Evolutionary conservation across 352 stramenopile species (phyloP).

Genomic region (Pythium periplocum): DNA sequence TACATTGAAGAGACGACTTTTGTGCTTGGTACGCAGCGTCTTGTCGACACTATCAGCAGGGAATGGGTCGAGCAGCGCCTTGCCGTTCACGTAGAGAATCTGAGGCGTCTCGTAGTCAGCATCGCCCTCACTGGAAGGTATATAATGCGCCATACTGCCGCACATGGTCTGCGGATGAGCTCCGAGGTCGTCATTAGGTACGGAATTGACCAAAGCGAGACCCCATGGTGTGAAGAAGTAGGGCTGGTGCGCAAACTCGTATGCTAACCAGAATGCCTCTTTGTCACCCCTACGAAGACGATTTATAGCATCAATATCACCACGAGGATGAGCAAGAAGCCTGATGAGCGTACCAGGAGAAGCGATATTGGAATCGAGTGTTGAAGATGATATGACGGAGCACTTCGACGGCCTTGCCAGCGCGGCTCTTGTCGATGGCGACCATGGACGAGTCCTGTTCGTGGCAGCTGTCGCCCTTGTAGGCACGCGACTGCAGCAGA

Average conservation of each 20-base stretch:
- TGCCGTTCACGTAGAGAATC: constrained; percentile 57
- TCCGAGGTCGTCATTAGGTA: constrained; percentile 44
- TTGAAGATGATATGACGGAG: constrained; percentile 65
- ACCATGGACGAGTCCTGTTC: constrained; percentile 76
- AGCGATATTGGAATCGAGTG: constrained; percentile 54
- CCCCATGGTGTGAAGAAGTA: constrained; percentile 71
- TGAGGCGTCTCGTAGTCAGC: constrained; percentile 16
- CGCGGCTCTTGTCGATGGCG: constrained; percentile 52
- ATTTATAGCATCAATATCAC: too few relatives aligned
- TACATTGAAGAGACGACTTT: constrained; percentile 19
- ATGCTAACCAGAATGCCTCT: constrained; percentile 70
- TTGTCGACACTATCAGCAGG: constrained; percentile 17
- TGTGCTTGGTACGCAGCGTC: constrained; percentile 12
- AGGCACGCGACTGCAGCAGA: constrained; percentile 41
- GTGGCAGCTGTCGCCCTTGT: constrained; percentile 37
- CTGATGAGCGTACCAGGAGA: constrained; percentile 25
- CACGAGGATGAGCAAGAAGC: too few relatives aligned
- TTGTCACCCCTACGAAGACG: constrained; percentile 38
- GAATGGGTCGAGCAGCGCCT: constrained; percentile 44
- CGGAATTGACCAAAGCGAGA: constrained; percentile 36
- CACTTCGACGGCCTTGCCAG: constrained; percentile 41
- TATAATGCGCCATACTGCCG: constrained; percentile 59
- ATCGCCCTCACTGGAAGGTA: constrained; percentile 15
- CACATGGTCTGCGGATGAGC: constrained; percentile 56
- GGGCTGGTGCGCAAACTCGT: constrained; percentile 35